A percentile compares a stretch with the other conserved stretches of the same genome.
Evolutionary conservation across 2,329 filamentous ascomycete genomes (phyloP).

Genomic region (Cladosporium austrohemisphaericum): DNA sequence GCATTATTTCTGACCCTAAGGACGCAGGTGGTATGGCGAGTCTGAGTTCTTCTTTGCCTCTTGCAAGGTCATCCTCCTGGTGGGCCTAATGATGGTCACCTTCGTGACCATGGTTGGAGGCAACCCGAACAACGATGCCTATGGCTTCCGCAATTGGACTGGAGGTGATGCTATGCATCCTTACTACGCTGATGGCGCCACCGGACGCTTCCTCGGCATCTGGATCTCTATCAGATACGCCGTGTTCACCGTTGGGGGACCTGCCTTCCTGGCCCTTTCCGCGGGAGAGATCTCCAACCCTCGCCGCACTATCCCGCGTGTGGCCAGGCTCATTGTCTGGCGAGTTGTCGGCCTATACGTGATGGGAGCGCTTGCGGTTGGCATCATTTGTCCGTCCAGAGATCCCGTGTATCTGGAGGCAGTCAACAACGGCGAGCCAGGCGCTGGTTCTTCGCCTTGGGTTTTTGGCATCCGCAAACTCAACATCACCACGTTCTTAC

Average conservation of each 20-base stretch:
- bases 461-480: constrained; percentile 57
- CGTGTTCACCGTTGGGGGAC: constrained; percentile 55
- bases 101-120: constrained; percentile 33
- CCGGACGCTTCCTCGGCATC: constrained; percentile 36
- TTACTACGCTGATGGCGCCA: constrained; percentile 15
- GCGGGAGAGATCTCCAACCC: constrained; percentile 29
- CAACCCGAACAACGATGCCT: constrained; percentile 20
- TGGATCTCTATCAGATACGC: constrained; percentile 70
- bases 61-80: constrained; percentile 35
- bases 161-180: constrained; percentile 38
- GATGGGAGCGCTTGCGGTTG: constrained; percentile 21
- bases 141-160: constrained; percentile 21
- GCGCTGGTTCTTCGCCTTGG: constrained; percentile 7
- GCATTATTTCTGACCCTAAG: constrained; percentile 31
- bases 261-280: constrained; percentile 22
- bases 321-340: constrained; percentile 29
- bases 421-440: constrained; percentile 32
- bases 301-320: constrained; percentile 26
- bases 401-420: constrained; percentile 16
- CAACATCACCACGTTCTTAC: constrained; percentile 52
- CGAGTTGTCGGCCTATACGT: constrained; percentile 21
- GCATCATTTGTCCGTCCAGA: constrained; percentile 31
- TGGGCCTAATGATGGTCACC: constrained; percentile 30
- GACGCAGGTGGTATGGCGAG: constrained; percentile 16
- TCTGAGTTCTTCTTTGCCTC: constrained; percentile 19